Evolutionary conservation across 805 yeast species (phyloP).

Genomic region (Naumovozyma castellii): DNA sequence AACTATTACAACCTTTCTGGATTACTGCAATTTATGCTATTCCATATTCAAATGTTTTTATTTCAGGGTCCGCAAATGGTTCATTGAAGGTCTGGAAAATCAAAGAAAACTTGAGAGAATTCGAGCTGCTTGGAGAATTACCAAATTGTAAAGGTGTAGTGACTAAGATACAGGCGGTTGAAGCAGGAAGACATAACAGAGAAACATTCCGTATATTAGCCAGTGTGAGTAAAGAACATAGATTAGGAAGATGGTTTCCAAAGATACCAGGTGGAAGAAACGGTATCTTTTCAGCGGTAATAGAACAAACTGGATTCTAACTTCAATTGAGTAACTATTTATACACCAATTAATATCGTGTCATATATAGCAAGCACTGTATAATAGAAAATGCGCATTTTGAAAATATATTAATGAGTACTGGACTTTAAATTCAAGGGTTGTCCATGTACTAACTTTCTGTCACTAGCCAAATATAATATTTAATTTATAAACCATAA

Average conservation of each 20-base stretch:
- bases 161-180: conserved; percentile 49
- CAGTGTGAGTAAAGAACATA: conserved; percentile 73
- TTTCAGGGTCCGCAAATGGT: conserved; percentile 88
- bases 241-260: conserved; percentile 78
- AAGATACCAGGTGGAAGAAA: conserved; percentile 60
- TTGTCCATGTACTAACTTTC: no score
- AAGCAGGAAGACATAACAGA: conserved; percentile 43
- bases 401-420: no score
- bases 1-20: conserved; percentile 63
- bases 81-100: conserved; percentile 69
- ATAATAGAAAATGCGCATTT: not conserved
- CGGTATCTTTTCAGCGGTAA: conserved; percentile 51
- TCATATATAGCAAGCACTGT: not conserved
- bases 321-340: not conserved
- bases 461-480: no score
- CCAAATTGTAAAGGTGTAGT: conserved; percentile 60
- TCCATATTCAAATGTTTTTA: conserved; percentile 75
- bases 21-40: conserved; percentile 73
- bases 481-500: no score
- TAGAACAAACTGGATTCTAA: conserved; percentile 32
- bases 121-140: conserved; percentile 48
- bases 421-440: no score
- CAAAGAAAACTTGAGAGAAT: conserved; percentile 51
- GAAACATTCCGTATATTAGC: conserved; percentile 51
- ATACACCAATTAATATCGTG: not conserved